Conservation (phyloP, 1,284 basidiomycete species). For the Tilletia horrida region DNA sequence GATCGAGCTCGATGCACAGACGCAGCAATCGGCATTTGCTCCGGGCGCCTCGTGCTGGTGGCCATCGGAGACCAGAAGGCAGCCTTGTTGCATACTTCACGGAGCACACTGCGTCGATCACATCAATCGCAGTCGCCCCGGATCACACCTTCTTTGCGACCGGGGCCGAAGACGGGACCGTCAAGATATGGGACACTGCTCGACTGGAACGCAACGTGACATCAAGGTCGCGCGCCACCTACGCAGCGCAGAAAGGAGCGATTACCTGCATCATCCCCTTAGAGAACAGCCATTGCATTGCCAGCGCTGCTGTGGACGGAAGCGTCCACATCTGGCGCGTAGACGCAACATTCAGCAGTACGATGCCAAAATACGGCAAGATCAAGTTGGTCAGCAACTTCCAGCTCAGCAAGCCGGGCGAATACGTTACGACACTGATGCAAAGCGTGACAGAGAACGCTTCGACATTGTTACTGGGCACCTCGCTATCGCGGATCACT, state of each 20-base stretch:
- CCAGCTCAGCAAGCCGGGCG: conserved; percentile 48
- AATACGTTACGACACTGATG: conserved; percentile 52
- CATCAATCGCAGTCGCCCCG: conserved; percentile 78
- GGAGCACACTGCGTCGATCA: conserved; percentile 61
- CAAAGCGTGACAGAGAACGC: conserved; percentile 20
- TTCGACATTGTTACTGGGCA: conserved; percentile 70
- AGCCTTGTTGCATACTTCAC: conserved; percentile 54
- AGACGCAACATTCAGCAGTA: conserved; percentile 43
- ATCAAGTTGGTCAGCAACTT: conserved; percentile 55
- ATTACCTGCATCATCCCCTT: conserved; percentile 54
- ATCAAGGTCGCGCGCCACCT: conserved; percentile 56
- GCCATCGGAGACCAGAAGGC: conserved; percentile 42
- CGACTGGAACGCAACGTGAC: conserved; percentile 72
- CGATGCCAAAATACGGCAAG: conserved; percentile 56
- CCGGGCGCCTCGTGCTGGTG: background rate
- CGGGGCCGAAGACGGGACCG: conserved; percentile 75
- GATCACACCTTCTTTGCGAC: conserved; percentile 93
- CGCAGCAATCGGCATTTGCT: background rate
- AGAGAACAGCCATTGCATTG: conserved; percentile 56
- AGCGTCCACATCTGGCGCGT: conserved; percentile 56
- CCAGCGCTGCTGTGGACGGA: conserved; percentile 55
- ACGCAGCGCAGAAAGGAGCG: conserved; percentile 51
- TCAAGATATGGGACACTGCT: conserved; percentile 79
- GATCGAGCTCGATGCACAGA: background rate
- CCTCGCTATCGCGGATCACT: conserved; percentile 72